Evolutionary conservation across 2,329 filamentous ascomycete genomes (phyloP).

Genomic region (Calonectria hawksworthii): DNA sequence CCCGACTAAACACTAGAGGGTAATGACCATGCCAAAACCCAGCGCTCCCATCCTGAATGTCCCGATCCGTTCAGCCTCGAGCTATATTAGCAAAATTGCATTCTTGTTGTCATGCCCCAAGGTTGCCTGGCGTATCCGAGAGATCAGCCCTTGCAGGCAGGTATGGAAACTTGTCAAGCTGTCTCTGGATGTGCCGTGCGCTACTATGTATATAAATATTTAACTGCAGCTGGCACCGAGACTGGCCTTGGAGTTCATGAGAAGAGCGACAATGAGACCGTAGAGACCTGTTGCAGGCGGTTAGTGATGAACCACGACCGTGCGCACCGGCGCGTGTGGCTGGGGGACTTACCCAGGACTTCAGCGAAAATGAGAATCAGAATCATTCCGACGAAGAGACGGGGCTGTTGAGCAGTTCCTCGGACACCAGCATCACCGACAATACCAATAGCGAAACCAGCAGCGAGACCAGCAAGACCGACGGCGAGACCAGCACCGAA

Average conservation of each 20-base stretch:
- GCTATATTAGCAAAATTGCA: constrained; percentile 38
- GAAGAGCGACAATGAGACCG: constrained; percentile 96
- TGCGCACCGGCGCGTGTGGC: neutral
- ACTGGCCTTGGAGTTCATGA: constrained; percentile 97
- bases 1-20: constrained; percentile 40
- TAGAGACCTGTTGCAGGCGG: constrained; percentile 81
- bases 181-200: constrained; percentile 32
- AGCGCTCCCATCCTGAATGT: constrained; percentile 42
- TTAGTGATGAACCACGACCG: constrained; percentile 39
- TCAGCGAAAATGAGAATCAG: constrained; percentile 99
- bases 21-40: constrained; percentile 38
- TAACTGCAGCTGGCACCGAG: constrained; percentile 73
- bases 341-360: constrained; percentile 83
- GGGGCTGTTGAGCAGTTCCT: constrained; percentile 86
- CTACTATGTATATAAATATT: constrained; percentile 14
- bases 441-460: constrained; percentile 89
- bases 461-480: constrained; percentile 86
- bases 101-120: constrained; percentile 42
- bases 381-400: constrained; percentile 97
- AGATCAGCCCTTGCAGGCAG: constrained; percentile 45
- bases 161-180: constrained; percentile 55
- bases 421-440: constrained; percentile 91
- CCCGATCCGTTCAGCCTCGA: constrained; percentile 31
- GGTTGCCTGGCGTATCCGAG: constrained; percentile 39
- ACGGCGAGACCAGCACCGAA: constrained; percentile 86